Evolutionary conservation across 2,329 filamentous ascomycete genomes (phyloP).

Genomic region (Fusarium citri): DNA sequence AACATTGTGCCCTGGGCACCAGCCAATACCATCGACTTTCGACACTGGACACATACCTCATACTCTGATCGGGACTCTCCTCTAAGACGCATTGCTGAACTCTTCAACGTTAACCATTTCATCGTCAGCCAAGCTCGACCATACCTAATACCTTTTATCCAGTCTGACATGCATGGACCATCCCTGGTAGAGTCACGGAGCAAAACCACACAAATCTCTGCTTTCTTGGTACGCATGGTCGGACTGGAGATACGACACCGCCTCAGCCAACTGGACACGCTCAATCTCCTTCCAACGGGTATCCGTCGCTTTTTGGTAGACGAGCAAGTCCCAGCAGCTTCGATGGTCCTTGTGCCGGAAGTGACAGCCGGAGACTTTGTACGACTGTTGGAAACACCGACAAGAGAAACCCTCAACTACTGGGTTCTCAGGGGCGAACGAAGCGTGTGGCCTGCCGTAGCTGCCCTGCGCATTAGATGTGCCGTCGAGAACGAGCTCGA

Average conservation of each 20-base stretch:
- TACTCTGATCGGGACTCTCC: slow-evolving; percentile 74
- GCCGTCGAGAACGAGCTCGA: slow-evolving; percentile 90
- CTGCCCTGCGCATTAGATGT: slow-evolving; percentile 83
- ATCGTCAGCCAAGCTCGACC: slow-evolving; percentile 93
- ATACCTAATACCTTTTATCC: slow-evolving; percentile 87
- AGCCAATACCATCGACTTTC: slow-evolving; percentile 70
- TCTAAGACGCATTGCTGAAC: slow-evolving; percentile 78
- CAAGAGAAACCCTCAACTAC: slow-evolving; percentile 78
- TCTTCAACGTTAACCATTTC: slow-evolving; percentile 96
- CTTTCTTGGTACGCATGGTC: slow-evolving; percentile 74
- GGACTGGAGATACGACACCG: slow-evolving; percentile 84
- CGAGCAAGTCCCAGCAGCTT: slow-evolving; percentile 82
- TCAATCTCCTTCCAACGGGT: slow-evolving; percentile 76
- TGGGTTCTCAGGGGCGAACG: slow-evolving; percentile 89
- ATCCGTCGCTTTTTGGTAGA: slow-evolving; percentile 84
- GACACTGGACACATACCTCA: slow-evolving; percentile 74
- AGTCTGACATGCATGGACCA: slow-evolving; percentile 82
- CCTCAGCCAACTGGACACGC: slow-evolving; percentile 81
- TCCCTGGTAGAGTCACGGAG: slow-evolving; percentile 69
- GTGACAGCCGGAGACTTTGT: slow-evolving; percentile 79
- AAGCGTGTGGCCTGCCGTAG: slow-evolving; percentile 91
- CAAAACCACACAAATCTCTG: slow-evolving; percentile 67
- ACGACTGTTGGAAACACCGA: slow-evolving; percentile 85
- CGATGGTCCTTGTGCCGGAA: slow-evolving; percentile 84
- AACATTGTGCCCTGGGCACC: slow-evolving; percentile 80